A percentile compares a stretch with the other conserved stretches of the same genome.
These are phyloP conservation scores for Glomus cerebriforme DNA, from an alignment of 192 early-diverging fungal species.

Conservation along the genomic window DNA sequence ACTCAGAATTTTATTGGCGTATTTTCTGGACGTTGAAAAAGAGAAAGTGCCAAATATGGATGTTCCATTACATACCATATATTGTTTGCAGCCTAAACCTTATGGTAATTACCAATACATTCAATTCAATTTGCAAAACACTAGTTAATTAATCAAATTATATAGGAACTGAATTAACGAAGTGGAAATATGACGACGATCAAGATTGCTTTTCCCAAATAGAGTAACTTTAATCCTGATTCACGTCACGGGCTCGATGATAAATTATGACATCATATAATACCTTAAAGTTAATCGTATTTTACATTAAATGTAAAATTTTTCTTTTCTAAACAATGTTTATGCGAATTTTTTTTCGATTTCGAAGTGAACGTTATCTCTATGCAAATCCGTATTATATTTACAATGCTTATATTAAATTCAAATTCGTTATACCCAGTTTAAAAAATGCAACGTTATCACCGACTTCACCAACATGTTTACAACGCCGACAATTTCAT, in stretches of 20 bases:
- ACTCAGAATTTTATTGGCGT: slow-evolving; percentile 85
- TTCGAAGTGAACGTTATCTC: background rate
- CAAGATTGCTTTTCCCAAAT: slow-evolving; percentile 40
- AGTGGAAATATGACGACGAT: slow-evolving; percentile 37
- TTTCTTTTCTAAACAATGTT: background rate
- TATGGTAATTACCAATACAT: slow-evolving; percentile 62
- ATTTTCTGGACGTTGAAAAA: slow-evolving; percentile 83
- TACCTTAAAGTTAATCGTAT: too few species aligned
- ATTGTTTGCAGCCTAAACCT: slow-evolving; percentile 79
- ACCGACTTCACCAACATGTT: background rate
- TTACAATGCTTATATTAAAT: slow-evolving; percentile 8
- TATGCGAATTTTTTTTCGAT: background rate
- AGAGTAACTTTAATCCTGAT: background rate
- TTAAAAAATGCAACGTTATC: background rate
- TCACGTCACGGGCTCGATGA: too few species aligned
- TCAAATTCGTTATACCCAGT: background rate
- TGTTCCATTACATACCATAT: slow-evolving; percentile 81
- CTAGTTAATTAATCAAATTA: background rate
- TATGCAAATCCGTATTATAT: background rate
- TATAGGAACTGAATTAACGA: slow-evolving; percentile 11
- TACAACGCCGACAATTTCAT: background rate
- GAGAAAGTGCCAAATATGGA: slow-evolving; percentile 78
- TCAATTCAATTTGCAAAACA: background rate
- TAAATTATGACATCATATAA: too few species aligned
- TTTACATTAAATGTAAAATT: too few species aligned